Evolutionary conservation across 768 basidiomycete genomes (phyloP).

Genomic region (Dioszegia hungarica): DNA sequence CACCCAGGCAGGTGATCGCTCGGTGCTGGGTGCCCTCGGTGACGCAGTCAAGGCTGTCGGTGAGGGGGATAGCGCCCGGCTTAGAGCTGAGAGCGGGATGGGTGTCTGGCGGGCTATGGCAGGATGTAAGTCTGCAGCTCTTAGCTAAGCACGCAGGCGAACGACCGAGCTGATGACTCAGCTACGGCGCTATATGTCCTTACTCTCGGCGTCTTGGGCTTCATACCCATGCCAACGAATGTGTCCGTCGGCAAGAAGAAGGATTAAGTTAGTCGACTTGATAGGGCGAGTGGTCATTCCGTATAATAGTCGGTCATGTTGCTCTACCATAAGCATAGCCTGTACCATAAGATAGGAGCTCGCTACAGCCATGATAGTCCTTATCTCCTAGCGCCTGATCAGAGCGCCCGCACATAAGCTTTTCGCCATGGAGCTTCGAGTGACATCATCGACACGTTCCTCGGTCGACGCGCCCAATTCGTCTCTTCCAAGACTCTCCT

Average conservation of each 20-base stretch:
- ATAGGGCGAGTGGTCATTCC: no score
- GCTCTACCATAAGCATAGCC: neutral
- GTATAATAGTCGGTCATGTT: no score
- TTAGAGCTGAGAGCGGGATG: conserved; percentile 14
- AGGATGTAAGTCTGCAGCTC: conserved; percentile 19
- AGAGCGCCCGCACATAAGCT: no score
- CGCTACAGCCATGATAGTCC: no score
- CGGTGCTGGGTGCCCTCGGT: conserved; percentile 8
- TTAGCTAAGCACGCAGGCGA: neutral
- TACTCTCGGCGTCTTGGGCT: conserved; percentile 39
- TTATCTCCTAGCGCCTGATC: no score
- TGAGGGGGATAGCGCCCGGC: conserved; percentile 13
- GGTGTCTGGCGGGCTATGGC: conserved; percentile 34
- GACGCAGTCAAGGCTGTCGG: conserved; percentile 27
- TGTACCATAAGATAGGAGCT: no score
- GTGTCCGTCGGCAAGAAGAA: conserved; percentile 30
- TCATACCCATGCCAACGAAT: conserved; percentile 37
- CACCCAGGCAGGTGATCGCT: conserved; percentile 30
- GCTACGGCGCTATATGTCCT: conserved; percentile 42
- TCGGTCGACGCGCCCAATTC: neutral
- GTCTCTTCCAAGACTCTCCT: neutral
- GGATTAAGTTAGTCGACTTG: neutral
- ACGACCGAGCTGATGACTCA: conserved; percentile 8
- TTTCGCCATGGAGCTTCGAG: no score
- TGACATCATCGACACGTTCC: conserved; percentile 2